Evolutionary conservation across 345 rosid species (phyloP), one percentile per base, ranked within the genome.

Genomic region (Brassica cretica): DNA sequence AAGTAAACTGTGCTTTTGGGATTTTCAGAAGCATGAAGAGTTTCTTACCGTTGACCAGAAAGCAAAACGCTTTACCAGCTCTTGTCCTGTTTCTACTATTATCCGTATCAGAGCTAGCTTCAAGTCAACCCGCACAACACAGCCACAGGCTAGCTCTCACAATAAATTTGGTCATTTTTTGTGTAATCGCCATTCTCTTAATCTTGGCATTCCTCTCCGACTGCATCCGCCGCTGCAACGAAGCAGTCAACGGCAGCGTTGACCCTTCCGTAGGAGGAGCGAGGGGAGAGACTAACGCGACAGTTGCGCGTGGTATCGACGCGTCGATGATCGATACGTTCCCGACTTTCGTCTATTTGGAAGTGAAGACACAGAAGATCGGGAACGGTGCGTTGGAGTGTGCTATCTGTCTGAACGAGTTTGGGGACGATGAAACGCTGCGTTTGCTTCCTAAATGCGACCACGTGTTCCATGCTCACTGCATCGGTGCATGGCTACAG

Each of bases 341-440:
- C 51, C 97, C 97, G 18, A 90, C 92, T 5, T 66, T 92, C 21
- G 78, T 76, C 0, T 92, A 92, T 85, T 76, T 96, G 5, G 93
- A 83, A 14, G 97, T 92, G 30, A 92, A 90, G 74, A 83, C 82
- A 14, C 80, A 82, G 70, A 92, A 87, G 88, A 84, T 92, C 12
- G 96, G 97, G 6, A 90, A 92, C 76, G 91, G 94, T 0, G 89
- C 87, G 76, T 76, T 92, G 33, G 97, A 92, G 84, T 92, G 97
- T 76, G 97, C 97, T 2, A 93, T 92, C 19, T 92, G 97, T 60
- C 73, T 92, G 29, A 83, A 74, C 64, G 97, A 92, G 82, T 92
- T 92, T 41, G 90, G 89, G 41, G 3, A 91, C 69, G 87, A 93
- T 55, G 98, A 95, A 81, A 89, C 86, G 90, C 93, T 95, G 87